Evolutionary conservation across 2,329 filamentous ascomycete species (phyloP).

Genomic region (Knufia fluminis): DNA sequence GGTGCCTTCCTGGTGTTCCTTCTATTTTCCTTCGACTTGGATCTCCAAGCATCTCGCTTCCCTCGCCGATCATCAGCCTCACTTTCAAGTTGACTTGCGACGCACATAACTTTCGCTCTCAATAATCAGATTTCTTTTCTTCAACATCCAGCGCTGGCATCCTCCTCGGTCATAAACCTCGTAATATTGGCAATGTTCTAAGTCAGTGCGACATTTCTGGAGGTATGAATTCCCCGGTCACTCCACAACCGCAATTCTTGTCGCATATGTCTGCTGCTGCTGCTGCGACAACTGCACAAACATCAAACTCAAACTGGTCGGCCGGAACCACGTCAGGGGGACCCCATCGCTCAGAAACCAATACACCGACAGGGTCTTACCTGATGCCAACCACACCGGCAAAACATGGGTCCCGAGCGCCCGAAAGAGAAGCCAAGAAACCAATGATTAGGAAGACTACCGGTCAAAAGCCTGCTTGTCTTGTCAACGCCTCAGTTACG

Average conservation of each 20-base stretch:
- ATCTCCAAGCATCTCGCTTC: not conserved
- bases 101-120: not conserved
- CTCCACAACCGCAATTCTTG: constrained; percentile 9
- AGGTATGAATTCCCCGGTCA: constrained; percentile 11
- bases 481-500: constrained; percentile 98
- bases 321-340: not conserved
- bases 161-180: not conserved
- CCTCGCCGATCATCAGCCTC: constrained; percentile 3
- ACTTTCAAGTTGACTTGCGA: not conserved
- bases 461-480: constrained; percentile 76
- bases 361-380: constrained; percentile 40
- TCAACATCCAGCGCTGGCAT: not conserved
- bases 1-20: not conserved
- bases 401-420: constrained; percentile 60
- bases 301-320: constrained; percentile 1
- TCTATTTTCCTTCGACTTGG: not conserved
- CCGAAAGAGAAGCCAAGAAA: constrained; percentile 11
- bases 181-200: not conserved
- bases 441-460: constrained; percentile 73
- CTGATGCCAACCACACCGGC: constrained; percentile 81
- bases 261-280: constrained; percentile 9
- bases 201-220: too few species aligned
- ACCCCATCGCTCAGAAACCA: constrained; percentile 14
- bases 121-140: not conserved
- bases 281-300: not conserved